These are phyloP conservation scores for Mortierella sp. DNA, from an alignment of 371 early-diverging fungal species.

Conservation along the genomic window DNA sequence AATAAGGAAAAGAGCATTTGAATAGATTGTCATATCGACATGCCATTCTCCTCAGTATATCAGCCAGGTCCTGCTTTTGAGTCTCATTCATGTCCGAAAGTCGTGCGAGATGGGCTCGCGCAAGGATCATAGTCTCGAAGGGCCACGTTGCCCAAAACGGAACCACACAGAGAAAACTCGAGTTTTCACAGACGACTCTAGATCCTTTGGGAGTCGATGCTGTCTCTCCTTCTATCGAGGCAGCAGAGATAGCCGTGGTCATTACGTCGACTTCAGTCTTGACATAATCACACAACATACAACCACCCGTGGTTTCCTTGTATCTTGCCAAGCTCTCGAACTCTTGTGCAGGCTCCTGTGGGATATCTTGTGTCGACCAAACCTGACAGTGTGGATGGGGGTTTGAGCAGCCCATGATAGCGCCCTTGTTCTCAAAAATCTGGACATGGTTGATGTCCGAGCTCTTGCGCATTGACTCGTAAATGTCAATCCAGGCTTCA, in stretches of 20 bases:
- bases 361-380: slow-evolving; percentile 90
- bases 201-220: slow-evolving; percentile 56
- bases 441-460: slow-evolving; percentile 79
- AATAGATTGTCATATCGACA: slow-evolving; percentile 94
- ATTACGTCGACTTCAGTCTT: slow-evolving; percentile 62
- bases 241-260: not conserved
- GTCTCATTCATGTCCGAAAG: slow-evolving; percentile 63
- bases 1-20: slow-evolving; percentile 92
- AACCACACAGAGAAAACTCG: slow-evolving; percentile 81
- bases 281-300: slow-evolving; percentile 86
- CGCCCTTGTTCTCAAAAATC: slow-evolving; percentile 97
- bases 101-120: slow-evolving; percentile 72
- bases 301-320: slow-evolving; percentile 59
- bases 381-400: slow-evolving; percentile 94
- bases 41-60: slow-evolving; percentile 77
- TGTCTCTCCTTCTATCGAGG: not conserved
- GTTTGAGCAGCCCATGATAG: slow-evolving; percentile 95
- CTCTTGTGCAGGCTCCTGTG: slow-evolving; percentile 82
- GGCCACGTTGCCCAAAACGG: slow-evolving; percentile 98
- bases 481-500: slow-evolving; percentile 78
- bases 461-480: slow-evolving; percentile 57
- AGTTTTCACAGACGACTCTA: slow-evolving; percentile 84
- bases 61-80: slow-evolving; percentile 72
- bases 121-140: slow-evolving; percentile 88
- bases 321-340: slow-evolving; percentile 67